Base-by-base conservation (phyloP, 495 filamentous ascomycete genomes). In the Aspergillus heteromorphus region DNA sequence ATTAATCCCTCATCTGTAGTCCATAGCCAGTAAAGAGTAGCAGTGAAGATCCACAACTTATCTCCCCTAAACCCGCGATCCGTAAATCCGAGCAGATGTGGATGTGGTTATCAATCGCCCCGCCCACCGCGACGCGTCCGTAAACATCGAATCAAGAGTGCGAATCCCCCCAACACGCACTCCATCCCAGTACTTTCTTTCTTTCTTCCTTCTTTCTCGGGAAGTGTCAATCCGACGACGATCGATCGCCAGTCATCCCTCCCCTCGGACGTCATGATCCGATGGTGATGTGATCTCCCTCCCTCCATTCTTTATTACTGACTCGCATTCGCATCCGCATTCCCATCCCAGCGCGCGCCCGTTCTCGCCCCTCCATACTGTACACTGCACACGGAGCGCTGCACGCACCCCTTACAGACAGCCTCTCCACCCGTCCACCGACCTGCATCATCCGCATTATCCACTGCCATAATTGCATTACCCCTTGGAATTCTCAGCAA, bases 211-310 rank as follows among this genome's bases (percentile, higher is more conserved):
- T 10, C 13, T 16, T 11, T 17, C 29, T 11, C 42, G 21, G 48
- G 27, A 54, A 54, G 43, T 47, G 21, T 54, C 52, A 6, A 48
- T 53, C 50, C 34, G 34, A 13, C 5, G 11, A 49, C 45, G 50
- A 58, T 58, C 49, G 38, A n/a, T n/a, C n/a, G n/a, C n/a, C n/a
- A n/a, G n/a, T n/a, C n/a, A n/a, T n/a, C 18, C 56, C 53, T 58
- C 49, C 56, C 23, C 45, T 58, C 56, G 56, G 56, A 58, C 50
- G 50, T 54, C 45, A 58, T 58, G 45, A 48, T 23, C 34, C 18
- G 31, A 13, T 30, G 55, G 55, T 53, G 56, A 58, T 58, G 50
- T 54, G 56, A 58, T 54, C 50, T n/a, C 17, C 40, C 17, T 19
- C 1, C n/a, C 27, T n/a, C 31, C n/a, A 36, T 23, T 51, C 49